These are phyloP conservation scores for Beta macrorhiza DNA, from an alignment of 179 eudicot species.

Conservation along the genomic window DNA sequence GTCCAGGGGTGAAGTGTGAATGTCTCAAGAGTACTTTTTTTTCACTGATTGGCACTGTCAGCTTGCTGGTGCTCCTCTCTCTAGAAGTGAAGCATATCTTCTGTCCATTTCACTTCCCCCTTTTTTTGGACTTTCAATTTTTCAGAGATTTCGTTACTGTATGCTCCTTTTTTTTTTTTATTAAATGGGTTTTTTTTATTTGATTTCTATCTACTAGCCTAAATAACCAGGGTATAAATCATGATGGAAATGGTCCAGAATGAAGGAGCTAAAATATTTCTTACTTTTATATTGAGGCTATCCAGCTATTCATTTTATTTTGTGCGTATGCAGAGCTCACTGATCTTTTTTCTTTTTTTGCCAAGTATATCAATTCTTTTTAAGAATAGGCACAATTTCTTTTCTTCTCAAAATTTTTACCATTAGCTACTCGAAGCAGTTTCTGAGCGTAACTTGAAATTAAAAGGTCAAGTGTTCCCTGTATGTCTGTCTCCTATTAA, in stretches of 20 bases:
- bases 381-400: not conserved
- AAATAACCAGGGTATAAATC: not conserved
- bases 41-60: not conserved
- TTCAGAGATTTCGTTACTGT: not conserved
- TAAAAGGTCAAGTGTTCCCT: not conserved
- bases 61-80: not conserved
- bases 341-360: not conserved
- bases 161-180: not conserved
- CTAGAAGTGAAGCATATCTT: not conserved
- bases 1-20: not conserved
- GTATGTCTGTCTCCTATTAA: not conserved
- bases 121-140: not conserved
- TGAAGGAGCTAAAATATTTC: not conserved
- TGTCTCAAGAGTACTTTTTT: not conserved
- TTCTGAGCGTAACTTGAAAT: not conserved
- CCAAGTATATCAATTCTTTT: not conserved
- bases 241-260: not conserved
- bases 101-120: not conserved
- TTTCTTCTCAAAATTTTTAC: not conserved
- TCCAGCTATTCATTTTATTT: no score
- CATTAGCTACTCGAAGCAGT: not conserved
- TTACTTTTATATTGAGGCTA: no score
- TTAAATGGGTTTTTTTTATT: not conserved
- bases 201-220: not conserved
- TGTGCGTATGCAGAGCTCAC: not conserved